Base-by-base conservation (phyloP, 331 rosid genomes). In the Ulmus americana region DNA sequence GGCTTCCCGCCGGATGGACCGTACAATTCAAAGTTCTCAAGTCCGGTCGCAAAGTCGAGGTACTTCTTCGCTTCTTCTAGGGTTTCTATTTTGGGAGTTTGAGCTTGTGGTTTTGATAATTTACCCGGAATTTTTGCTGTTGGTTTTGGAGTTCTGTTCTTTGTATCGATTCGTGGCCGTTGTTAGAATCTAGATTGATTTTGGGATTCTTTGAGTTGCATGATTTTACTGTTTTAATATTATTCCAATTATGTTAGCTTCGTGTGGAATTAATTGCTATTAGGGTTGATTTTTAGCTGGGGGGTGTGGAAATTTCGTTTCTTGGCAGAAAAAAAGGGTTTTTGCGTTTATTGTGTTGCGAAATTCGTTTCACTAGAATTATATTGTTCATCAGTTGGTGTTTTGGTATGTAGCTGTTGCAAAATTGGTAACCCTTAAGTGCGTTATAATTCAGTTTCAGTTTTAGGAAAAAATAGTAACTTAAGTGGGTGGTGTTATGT, bases 1-100 rank as follows among this genome's bases (percentile, higher is more conserved):
- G 76, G 78, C 87, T 79, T 22, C 84, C 87, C 59, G 71, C 76
- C 57, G 84, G 88, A 39, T 79, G 82, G 88, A 68, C 76, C 18
- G 60, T 73, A 46, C 81, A 71, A 51, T 70, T 52, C 14, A 79
- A 70, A 63, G 69, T 56, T 42, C 87, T 63, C 50, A 74, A 70
- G 70, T 47, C 79, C 3, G 83, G 85, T 59, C 81, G 85, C 45
- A 58, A 62, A 68, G 76, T 60, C 64, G 69, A 64, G 87, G 94
- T 85, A 80, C 2, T 47, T 16, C 46, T 10, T 9, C 8, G 3
- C 5, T 20, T 18, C 22, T 65, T 45, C 55, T 78, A 70, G 75
- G 73, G 71, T 61, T 76, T 16, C 7, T n/a, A 8, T 18, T 43
- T 9, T 39, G n/a, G 13, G 10, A 48, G 49, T 61, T 60, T 10